These are phyloP conservation scores for Yamadazyma kitorensis DNA, from an alignment of 805 yeast species.

Conservation along the genomic window DNA sequence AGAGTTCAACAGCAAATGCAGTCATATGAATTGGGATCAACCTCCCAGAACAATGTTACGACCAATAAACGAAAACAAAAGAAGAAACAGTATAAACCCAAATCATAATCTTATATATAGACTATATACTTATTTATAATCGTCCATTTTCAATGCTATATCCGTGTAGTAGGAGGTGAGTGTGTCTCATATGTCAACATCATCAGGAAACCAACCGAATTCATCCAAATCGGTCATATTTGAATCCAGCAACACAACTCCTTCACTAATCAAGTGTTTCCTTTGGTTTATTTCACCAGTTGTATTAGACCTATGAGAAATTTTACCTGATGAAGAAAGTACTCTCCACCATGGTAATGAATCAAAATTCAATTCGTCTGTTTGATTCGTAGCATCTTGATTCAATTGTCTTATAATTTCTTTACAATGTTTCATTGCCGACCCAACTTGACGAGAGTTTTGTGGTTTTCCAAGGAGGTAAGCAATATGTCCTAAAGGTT, in stretches of 20 bases:
- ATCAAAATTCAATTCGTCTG: neutral
- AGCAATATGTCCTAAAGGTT: conserved; percentile 58
- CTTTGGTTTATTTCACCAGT: conserved; percentile 48
- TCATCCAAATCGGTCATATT: conserved; percentile 40
- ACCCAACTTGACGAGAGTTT: conserved; percentile 74
- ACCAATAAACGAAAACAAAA: neutral
- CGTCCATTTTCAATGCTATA: neutral
- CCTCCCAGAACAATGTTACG: too few relatives aligned
- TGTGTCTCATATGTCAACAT: conserved; percentile 27
- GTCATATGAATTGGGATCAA: too few relatives aligned
- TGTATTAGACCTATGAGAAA: conserved; percentile 49
- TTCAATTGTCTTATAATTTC: conserved; percentile 22
- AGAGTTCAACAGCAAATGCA: conserved; percentile 50
- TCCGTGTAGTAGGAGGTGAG: too few relatives aligned
- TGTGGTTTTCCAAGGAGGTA: conserved; percentile 57
- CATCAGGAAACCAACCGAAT: conserved; percentile 73
- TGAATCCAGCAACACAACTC: conserved; percentile 34
- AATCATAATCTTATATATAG: too few relatives aligned
- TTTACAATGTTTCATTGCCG: conserved; percentile 52
- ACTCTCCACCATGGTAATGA: conserved; percentile 82
- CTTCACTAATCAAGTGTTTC: conserved; percentile 44
- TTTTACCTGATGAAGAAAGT: conserved; percentile 58
- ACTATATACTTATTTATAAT: too few relatives aligned
- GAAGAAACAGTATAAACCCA: neutral
- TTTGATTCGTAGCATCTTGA: too few relatives aligned